phyloP scores from a whole-genome alignment of 176 grass and related monocot genomes.

The Pontederia paniculata region DNA sequence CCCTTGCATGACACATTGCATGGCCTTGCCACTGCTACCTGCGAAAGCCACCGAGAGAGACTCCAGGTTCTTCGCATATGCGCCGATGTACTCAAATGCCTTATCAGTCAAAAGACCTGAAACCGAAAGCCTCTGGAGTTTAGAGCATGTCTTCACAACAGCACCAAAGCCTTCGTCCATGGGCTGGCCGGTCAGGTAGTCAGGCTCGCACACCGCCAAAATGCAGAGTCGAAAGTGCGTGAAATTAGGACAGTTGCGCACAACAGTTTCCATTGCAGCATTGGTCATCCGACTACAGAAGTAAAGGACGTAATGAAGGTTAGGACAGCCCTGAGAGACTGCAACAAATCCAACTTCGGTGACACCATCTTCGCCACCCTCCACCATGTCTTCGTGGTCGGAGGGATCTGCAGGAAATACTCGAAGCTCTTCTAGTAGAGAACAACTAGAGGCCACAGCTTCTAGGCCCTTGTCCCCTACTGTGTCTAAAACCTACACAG shows the following conservation, averaged over 20 bases:
- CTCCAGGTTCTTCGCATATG: conserved; percentile 47
- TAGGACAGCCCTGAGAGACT: conserved; percentile 68
- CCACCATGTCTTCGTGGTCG: conserved; percentile 34
- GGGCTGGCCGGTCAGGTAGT: conserved; percentile 37
- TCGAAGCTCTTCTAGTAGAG: conserved; percentile 51
- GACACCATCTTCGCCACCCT: conserved; percentile 31
- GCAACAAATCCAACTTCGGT: conserved; percentile 54
- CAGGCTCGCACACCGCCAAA: conserved; percentile 57
- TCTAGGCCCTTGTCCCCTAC: conserved; percentile 69
- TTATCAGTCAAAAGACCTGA: conserved; percentile 80
- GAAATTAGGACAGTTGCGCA: conserved; percentile 60
- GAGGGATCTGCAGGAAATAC: conserved; percentile 63
- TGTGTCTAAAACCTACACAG: conserved; percentile 60
- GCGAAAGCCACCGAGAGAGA: conserved; percentile 87
- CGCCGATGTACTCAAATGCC: conserved; percentile 65
- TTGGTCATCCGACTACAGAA: conserved; percentile 89
- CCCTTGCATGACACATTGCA: conserved; percentile 65
- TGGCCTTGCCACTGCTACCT: conserved; percentile 51
- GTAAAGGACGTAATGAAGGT: conserved; percentile 69
- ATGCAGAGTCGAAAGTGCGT: conserved; percentile 78
- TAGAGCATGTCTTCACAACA: conserved; percentile 81
- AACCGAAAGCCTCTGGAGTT: conserved; percentile 64
- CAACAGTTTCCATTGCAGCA: conserved; percentile 52
- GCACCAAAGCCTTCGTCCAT: conserved; percentile 87
- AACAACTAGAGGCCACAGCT: conserved; percentile 63